Evolutionary conservation across 805 yeast genomes (phyloP).

Genomic region (Candida insectalens): DNA sequence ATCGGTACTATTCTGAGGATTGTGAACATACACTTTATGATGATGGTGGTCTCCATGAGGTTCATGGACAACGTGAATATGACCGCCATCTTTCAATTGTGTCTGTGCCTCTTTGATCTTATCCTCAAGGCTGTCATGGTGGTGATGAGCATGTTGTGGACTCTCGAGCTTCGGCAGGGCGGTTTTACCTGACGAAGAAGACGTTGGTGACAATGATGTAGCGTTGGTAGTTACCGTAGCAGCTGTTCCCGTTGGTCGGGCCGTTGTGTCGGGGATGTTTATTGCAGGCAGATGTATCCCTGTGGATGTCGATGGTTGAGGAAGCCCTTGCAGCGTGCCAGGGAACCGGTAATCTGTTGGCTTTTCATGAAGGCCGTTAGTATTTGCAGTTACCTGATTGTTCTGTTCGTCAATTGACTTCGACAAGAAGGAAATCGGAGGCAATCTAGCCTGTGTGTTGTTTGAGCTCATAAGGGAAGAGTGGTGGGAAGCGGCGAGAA

Average conservation of each 20-base stretch:
- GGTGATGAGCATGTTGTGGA: slow-evolving; percentile 19
- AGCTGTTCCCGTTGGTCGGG: slow-evolving; percentile 3
- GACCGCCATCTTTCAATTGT: slow-evolving; percentile 18
- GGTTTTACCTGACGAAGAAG: too few relatives aligned
- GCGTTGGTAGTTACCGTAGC: too few relatives aligned
- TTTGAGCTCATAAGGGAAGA: neutral
- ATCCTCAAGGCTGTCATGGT: slow-evolving; percentile 16
- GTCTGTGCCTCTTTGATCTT: slow-evolving; percentile 17
- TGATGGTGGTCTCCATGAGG: slow-evolving; percentile 22
- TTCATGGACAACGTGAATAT: slow-evolving; percentile 21
- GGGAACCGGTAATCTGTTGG: too few relatives aligned
- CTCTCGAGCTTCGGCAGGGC: too few relatives aligned
- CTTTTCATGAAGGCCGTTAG: too few relatives aligned
- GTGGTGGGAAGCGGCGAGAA: neutral
- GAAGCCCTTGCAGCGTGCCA: too few relatives aligned
- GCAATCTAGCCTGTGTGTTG: slow-evolving; percentile 13
- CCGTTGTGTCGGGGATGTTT: neutral
- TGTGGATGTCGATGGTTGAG: too few relatives aligned
- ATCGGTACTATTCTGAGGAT: slow-evolving; percentile 8
- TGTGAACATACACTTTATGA: slow-evolving; percentile 18
- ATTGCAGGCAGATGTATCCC: neutral
- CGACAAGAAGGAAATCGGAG: slow-evolving; percentile 19
- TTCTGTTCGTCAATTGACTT: too few relatives aligned
- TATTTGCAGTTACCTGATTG: too few relatives aligned
- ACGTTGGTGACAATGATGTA: slow-evolving; percentile 13